Percentiles rank a stretch among this genome's conserved stretches.
Conservation (phyloP, 371 early-diverging fungal species). For the Lichtheimia ornata region DNA sequence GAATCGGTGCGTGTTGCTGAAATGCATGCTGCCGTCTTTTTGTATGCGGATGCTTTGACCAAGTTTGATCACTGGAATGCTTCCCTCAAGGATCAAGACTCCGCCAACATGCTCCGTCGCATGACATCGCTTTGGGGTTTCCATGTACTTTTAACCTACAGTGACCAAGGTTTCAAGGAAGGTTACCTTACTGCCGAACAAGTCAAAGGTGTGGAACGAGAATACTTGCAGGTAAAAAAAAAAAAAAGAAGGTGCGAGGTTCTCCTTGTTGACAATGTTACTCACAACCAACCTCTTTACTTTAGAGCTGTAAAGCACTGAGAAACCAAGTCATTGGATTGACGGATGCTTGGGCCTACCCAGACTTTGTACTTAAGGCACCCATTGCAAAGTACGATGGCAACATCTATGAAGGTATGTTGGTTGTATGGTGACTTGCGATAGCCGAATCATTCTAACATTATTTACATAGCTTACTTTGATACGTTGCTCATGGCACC, state of each 20-base stretch:
- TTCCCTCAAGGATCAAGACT: conserved; percentile 22
- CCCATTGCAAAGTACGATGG: conserved; percentile 70
- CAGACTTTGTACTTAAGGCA: conserved; percentile 69
- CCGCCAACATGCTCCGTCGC: conserved; percentile 33
- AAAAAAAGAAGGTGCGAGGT: too few relatives aligned
- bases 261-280: neutral
- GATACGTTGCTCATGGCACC: conserved; percentile 40
- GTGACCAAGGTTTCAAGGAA: conserved; percentile 57
- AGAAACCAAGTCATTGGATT: conserved; percentile 64
- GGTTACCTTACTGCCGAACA: conserved; percentile 50
- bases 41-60: conserved; percentile 28
- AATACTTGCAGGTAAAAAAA: conserved; percentile 41
- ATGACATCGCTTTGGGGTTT: conserved; percentile 41
- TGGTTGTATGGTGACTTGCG: neutral
- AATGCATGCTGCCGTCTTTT: conserved; percentile 37
- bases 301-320: conserved; percentile 46
- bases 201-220: conserved; percentile 43
- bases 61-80: conserved; percentile 32
- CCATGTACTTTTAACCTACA: conserved; percentile 39
- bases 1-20: conserved; percentile 43
- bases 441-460: neutral
- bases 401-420: conserved; percentile 56
- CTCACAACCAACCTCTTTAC: conserved; percentile 7
- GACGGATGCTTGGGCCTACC: conserved; percentile 62
- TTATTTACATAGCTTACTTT: conserved; percentile 32